Conservation (phyloP, 768 basidiomycete species). For the Chalciporus chontae region DNA sequence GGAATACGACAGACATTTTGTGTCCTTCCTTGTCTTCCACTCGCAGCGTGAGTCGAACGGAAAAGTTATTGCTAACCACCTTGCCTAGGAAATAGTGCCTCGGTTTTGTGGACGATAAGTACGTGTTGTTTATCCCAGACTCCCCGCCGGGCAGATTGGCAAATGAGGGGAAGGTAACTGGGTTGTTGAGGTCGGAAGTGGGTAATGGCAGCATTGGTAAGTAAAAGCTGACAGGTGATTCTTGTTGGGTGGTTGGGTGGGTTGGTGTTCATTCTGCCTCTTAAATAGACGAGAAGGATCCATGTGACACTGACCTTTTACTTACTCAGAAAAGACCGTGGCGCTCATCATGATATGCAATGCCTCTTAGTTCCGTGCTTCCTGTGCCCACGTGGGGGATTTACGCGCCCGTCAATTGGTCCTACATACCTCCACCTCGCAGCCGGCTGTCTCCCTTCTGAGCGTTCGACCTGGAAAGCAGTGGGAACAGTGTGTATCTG, state of each 20-base stretch:
- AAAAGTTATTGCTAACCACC: conserved; percentile 21
- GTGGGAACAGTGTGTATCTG: too few species aligned
- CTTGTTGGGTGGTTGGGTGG: conserved; percentile 1
- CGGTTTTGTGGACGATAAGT: conserved; percentile 23
- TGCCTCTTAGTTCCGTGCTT: not conserved
- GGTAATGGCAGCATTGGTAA: conserved; percentile 17
- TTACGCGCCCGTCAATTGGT: too few species aligned
- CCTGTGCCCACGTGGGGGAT: not conserved
- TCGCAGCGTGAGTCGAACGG: conserved; percentile 27
- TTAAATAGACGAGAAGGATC: conserved; percentile 9
- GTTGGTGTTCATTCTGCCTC: conserved; percentile 5
- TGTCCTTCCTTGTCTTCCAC: conserved; percentile 29
- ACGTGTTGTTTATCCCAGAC: conserved; percentile 13
- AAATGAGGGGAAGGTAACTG: conserved; percentile 24
- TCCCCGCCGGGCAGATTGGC: conserved; percentile 20
- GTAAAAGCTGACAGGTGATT: not conserved
- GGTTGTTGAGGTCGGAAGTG: conserved; percentile 27
- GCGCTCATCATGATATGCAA: not conserved
- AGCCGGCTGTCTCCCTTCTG: too few species aligned
- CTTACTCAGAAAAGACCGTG: too few species aligned
- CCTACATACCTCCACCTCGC: too few species aligned
- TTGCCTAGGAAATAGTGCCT: conserved; percentile 29
- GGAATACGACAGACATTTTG: conserved; percentile 25
- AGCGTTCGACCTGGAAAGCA: too few species aligned
- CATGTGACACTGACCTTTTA: not conserved